Base-by-base conservation (phyloP, 2,329 filamentous ascomycete species). In the Geoglossum cookeanum region DNA sequence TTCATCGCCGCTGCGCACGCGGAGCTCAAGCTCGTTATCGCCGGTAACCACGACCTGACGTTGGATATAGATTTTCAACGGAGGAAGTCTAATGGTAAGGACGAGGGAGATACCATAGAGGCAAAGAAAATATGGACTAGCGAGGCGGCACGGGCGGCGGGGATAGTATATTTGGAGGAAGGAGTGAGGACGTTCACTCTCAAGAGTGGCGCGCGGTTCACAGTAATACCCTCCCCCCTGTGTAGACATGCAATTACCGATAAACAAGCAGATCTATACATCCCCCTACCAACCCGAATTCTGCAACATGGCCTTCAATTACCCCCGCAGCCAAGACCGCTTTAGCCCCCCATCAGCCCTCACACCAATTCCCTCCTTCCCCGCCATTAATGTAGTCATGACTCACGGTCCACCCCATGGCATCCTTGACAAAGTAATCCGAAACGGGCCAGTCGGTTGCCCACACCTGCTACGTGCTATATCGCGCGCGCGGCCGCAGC, bases 41-140 rank as follows among this genome's bases (percentile, higher is more conserved):
- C 79, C 0, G 80, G 80, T 0, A 83, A 83, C 63, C 80, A 83
- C 66, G 79, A 82, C 63, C 68, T 80, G 48, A 75, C 74, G 3
- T 70, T 83, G 0, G 78, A 83, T 60, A 68, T 70, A 45, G 65
- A 67, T 0, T 78, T 74, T 63, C 78, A 75, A 58, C n/a, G 58
- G 58, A 54, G 49, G 33, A 58, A 3, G 55, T 59, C 4, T 47
- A 64, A 49, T 62, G 22, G 22, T 2, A 59, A 59, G 3, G 49
- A 8, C 4, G 29, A 37, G 29, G 49, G 8, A 58, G 51, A 63
- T 64, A 48, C 68, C 51, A 60, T 61, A 30, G 61, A 61, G 29
- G 72, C 73, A 8, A 68, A 69, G 58, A 68, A 70, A 17, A 62
- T 78, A 47, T 79, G 75, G 68, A 73, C 67, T 0, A 69, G 71